A percentile compares a stretch with the other conserved stretches of the same genome.
Conservation (phyloP, 1,139 yeast species). For the Candida dubliniensis region DNA sequence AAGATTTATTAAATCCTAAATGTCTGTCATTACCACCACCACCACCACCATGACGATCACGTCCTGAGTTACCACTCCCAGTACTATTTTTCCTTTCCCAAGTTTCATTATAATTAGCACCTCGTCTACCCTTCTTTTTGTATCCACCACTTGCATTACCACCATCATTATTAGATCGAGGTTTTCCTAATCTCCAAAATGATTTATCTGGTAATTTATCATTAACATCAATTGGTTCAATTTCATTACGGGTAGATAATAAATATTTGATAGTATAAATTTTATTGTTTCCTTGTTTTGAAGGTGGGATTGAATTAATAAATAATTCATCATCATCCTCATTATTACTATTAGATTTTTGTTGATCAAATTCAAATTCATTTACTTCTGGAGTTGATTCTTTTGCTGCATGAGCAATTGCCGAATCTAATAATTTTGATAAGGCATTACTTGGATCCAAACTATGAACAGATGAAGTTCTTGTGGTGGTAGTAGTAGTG, state of each 20-base stretch:
- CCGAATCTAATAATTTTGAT: slow-evolving; percentile 43
- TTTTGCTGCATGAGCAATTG: slow-evolving; percentile 50
- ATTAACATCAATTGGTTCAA: slow-evolving; percentile 31
- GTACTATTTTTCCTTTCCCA: slow-evolving; percentile 27
- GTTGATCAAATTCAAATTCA: neutral
- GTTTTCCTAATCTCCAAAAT: slow-evolving; percentile 38
- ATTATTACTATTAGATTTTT: slow-evolving; percentile 10
- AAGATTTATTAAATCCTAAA: slow-evolving; percentile 20
- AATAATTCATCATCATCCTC: slow-evolving; percentile 3
- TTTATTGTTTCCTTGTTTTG: slow-evolving; percentile 17
- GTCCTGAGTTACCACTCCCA: neutral
- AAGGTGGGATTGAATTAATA: slow-evolving; percentile 14
- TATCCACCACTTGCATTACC: slow-evolving; percentile 2
- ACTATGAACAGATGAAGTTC: slow-evolving; percentile 12
- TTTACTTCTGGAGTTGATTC: slow-evolving; percentile 43
- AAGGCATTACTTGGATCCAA: slow-evolving; percentile 39
- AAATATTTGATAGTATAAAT: slow-evolving; percentile 43
- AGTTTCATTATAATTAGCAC: slow-evolving; percentile 20
- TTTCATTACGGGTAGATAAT: slow-evolving; percentile 34
- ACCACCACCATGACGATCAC: slow-evolving; percentile 11
- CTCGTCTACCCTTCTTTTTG: slow-evolving; percentile 15
- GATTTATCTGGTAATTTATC: slow-evolving; percentile 39
- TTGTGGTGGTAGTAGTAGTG: slow-evolving; percentile 5
- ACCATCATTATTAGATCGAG: slow-evolving; percentile 9
- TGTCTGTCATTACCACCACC: slow-evolving; percentile 4